Conservation (phyloP, 306 rosid genomes). For the Medicago truncatula region DNA sequence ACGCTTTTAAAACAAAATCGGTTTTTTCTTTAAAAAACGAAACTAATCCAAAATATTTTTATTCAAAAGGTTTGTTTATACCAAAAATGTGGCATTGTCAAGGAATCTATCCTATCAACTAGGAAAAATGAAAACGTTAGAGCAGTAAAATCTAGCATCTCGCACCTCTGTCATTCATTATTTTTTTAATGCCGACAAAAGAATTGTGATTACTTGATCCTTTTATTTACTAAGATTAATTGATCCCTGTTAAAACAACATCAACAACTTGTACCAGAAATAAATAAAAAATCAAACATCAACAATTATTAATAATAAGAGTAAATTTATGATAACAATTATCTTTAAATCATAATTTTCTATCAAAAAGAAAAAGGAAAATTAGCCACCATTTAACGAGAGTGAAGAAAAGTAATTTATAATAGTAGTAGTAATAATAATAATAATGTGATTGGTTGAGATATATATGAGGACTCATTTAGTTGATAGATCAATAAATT, state of each 20-base stretch:
- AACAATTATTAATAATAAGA: too few species aligned
- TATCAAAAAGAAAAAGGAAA: too few species aligned
- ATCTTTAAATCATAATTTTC: too few species aligned
- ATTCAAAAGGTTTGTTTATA: background rate
- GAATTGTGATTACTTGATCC: background rate
- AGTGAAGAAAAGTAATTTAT: too few species aligned
- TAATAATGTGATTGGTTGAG: slow-evolving; percentile 16
- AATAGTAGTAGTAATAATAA: too few species aligned
- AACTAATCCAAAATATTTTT: background rate
- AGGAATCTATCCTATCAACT: slow-evolving; percentile 3
- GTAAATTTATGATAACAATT: too few species aligned
- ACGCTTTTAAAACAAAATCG: background rate
- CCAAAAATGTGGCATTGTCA: slow-evolving; percentile 17
- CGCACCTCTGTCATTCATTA: background rate
- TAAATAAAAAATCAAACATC: too few species aligned
- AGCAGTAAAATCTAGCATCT: slow-evolving; percentile 10
- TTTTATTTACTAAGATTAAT: background rate
- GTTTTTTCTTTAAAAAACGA: background rate
- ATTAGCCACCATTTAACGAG: too few species aligned
- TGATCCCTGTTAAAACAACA: background rate
- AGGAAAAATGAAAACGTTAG: slow-evolving; percentile 8
- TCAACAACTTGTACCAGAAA: too few species aligned
- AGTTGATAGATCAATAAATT: slow-evolving; percentile 13
- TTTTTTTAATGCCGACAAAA: background rate
- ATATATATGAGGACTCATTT: slow-evolving; percentile 21